Evolutionary conservation across 768 basidiomycete genomes (phyloP), one percentile per base, ranked within the genome.

Genomic region (Ephemerocybe angulata): DNA sequence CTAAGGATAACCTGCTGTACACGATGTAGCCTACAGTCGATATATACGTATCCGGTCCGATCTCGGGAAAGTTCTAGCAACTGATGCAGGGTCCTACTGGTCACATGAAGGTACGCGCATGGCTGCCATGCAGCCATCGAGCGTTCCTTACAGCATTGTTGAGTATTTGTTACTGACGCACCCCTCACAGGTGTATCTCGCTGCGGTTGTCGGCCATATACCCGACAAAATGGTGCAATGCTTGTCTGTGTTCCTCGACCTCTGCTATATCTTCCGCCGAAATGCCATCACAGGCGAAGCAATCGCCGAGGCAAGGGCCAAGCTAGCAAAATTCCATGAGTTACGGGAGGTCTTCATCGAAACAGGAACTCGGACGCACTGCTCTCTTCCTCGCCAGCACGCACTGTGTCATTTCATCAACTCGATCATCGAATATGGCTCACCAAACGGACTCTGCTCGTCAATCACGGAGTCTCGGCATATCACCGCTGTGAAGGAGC

Each of bases 401-500:
- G 55, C 63, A 0, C 50, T 67, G 2, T 5, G 42, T 2, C 67
- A 70, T 33, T 68, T 65, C 43, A 17, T 33, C 4, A 17, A 29
- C 1, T 6, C 43, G 1, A 65, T 66, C 21, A 30, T 33, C 11
- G 37, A 55, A 0, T 68, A 68, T 50, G 63, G 68, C 1, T 54
- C 67, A 1, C 65, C 65, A 4, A 63, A 63, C 46, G 64, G 68
- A 0, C 35, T 68, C 2, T 72, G 70, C 50, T 68, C 69, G 0
- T 72, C 69, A 1, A 68, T 71, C 31, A 71, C 70, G 2, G 70
- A 72, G 52, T 68, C 65, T 0, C 60, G 57, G 7, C 71, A 70
- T 48, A 70, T 70, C 28, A 62, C 52, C 11, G 72, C 70, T n/a
- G 65, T 73, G 25, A 75, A 74, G 55, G 43, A 65, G 21, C 72